Evolutionary conservation across 2,329 filamentous ascomycete genomes (phyloP), one percentile per base, ranked within the genome.

Genomic region (Hymenoscyphus infarciens): DNA sequence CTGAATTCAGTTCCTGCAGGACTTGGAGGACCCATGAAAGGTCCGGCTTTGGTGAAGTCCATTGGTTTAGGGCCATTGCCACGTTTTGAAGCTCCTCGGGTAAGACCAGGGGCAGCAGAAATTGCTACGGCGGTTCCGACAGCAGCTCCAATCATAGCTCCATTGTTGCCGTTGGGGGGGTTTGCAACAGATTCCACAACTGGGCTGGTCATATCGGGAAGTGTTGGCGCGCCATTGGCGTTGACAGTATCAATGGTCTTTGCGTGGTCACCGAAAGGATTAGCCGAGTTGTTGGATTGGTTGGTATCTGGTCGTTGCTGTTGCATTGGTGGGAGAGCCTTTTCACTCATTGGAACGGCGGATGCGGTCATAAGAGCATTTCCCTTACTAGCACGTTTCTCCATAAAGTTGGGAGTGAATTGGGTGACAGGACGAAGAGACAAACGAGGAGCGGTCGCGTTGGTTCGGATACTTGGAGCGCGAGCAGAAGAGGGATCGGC

Each of bases 391-490:
- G 75, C 73, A 58, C 80, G 78, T 72, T 81, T 80, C 61, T 84
- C 82, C 7, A 78, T 62, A 64, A 90, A 82, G 71, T 85, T 87
- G 5, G 91, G 90, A 45, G 91, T 82, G 77, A 97, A 93, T 71
- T 95, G 87, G 49, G 91, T 94, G 57, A 95, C 84, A 2, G 92
- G 92, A 57, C 92, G 88, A 60, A 97, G 67, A 72, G 91, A 96
- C 65, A 97, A 82, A 66, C 88, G 88, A n/a, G 92, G 92, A 54
- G 92, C 87, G 38, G 79, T 83, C 33, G 81, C 79, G 66, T 67
- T 56, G 65, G 70, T 67, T 19, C 68, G 68, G 19, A 56, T 62
- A 39, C 60, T 62, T n/a, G 31, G 60, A 55, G 45, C 59, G 33
- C 63, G 42, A n/a, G 15, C 33, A 57, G 38, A 13, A 57, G 38